Conservation (phyloP, 257 asterid genomes). For the Solanum corneliomulleri region DNA sequence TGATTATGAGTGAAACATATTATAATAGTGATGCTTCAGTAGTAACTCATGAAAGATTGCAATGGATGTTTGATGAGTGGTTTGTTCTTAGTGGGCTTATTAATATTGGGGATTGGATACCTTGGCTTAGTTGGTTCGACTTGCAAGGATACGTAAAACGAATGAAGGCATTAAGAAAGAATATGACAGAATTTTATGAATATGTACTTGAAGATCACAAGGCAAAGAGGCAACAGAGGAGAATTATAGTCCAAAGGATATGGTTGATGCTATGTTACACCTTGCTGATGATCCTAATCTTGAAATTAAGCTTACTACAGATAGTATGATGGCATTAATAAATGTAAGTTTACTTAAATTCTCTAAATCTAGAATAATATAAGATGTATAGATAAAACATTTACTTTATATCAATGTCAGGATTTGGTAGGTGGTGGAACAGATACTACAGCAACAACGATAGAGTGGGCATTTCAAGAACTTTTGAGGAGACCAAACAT, state of each 20-base stretch:
- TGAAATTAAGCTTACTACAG: neutral
- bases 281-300: neutral
- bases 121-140: neutral
- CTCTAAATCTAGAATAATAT: neutral
- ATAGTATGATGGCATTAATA: neutral
- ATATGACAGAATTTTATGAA: neutral
- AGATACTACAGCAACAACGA: neutral
- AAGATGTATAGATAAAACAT: too few species aligned
- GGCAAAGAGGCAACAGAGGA: neutral
- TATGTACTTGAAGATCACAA: neutral
- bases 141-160: neutral
- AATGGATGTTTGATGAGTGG: neutral
- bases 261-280: neutral
- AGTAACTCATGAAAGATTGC: neutral
- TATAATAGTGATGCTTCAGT: neutral
- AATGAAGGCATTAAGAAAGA: neutral
- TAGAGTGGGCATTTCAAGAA: neutral
- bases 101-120: neutral
- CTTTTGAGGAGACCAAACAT: neutral
- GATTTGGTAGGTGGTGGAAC: neutral
- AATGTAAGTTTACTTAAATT: neutral
- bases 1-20: neutral
- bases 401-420: neutral
- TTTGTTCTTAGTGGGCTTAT: neutral
- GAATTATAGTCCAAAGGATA: neutral